Evolutionary conservation across 2,329 filamentous ascomycete species (phyloP), one percentile per base, ranked within the genome.

Genomic region (Ustulina deusta): DNA sequence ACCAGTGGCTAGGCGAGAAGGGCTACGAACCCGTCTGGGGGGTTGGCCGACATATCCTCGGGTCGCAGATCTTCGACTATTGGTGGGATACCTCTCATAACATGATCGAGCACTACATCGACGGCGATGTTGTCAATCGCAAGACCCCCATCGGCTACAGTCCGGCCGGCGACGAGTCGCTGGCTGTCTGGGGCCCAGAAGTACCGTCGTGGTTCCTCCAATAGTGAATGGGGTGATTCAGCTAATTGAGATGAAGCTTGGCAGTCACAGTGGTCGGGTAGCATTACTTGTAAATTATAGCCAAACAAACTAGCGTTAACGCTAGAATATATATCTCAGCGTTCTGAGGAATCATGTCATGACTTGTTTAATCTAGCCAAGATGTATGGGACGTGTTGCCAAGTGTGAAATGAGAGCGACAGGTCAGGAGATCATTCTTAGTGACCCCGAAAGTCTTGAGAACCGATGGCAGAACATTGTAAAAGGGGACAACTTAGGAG

Each of bases 51-150:
- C 67, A 69, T 51, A 64, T 69, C 15, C 67, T 69, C 32, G 67
- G 67, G 7, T 69, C 67, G 42, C 67, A 69, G 64, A 69, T 69
- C 51, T 69, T 69, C 20, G 67, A 69, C 25, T 69, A 69, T 36
- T 69, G 67, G 67, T 69, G 64, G 63, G 67, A 69, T 32, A 67
- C 67, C 7, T 9, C 61, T 3, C 60, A 61, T 13, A 69, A 69
- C 36, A 69, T 67, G 64, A 66, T 69, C 11, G 64, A 69, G 56
- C 67, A 69, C 48, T 69, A 69, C 36, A 67, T 69, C 32, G 67
- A 69, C 36, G 67, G 67, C 9, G 67, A 69, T 25, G 67, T 69
- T 6, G 67, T 69, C 27, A 69, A 69, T 22, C 60, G 42, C 20
- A 58, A 69, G 13, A 69, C 67, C 1, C 64, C 67, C 2, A 69